Evolutionary conservation across 345 rosid species (phyloP).

Genomic region (Syzygium grande): DNA sequence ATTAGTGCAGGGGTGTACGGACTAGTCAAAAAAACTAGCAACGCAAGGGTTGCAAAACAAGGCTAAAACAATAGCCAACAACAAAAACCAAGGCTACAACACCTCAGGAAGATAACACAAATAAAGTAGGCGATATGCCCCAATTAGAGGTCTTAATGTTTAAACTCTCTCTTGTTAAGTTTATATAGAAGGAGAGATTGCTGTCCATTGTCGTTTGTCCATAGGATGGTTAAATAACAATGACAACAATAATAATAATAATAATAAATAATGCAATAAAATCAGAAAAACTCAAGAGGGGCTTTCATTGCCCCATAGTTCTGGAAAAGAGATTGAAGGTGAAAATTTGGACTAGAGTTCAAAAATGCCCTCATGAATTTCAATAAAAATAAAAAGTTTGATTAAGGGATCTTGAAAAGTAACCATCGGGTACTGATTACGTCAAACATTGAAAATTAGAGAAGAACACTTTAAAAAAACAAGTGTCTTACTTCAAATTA

Average conservation of each 20-base stretch:
- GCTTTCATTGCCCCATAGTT: not conserved
- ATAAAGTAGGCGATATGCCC: too few species aligned
- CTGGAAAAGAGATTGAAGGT: not conserved
- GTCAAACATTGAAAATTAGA: not conserved
- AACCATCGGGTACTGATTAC: not conserved
- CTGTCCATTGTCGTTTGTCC: not conserved
- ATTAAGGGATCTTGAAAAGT: not conserved
- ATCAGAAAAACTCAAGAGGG: not conserved
- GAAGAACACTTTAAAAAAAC: not conserved
- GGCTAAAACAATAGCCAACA: too few species aligned
- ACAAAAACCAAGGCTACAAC: too few species aligned
- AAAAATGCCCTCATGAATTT: not conserved
- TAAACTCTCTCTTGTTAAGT: not conserved
- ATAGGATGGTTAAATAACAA: not conserved
- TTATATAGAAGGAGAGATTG: not conserved
- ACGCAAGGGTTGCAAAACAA: too few species aligned
- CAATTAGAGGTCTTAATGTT: not conserved
- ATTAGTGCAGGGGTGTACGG: too few species aligned
- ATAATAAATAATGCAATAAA: not conserved
- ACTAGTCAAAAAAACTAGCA: too few species aligned
- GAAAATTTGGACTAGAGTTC: not conserved
- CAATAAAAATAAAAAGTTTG: not conserved
- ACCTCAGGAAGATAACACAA: too few species aligned
- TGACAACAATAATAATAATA: too few species aligned
- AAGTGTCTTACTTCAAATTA: not conserved